These are phyloP conservation scores for Tetraselmis chui DNA, from an alignment of 139 green algal genomes.

Conservation along the genomic window DNA sequence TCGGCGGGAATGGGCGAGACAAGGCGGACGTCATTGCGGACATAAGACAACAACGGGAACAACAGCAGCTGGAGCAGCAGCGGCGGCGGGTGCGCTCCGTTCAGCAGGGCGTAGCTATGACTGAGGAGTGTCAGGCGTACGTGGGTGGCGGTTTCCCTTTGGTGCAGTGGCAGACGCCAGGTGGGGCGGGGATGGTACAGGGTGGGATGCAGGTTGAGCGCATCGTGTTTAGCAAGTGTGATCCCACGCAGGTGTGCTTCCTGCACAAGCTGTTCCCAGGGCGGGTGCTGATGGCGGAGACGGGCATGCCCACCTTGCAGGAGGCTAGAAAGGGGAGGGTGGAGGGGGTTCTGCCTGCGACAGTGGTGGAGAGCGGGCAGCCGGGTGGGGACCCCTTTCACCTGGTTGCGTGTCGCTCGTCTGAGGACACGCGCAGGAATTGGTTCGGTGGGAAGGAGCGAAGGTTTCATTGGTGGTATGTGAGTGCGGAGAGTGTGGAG, in stretches of 20 bases:
- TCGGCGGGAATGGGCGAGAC: too few relatives aligned
- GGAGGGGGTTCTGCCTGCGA: not conserved
- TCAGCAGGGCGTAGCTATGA: too few relatives aligned
- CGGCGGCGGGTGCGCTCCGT: too few relatives aligned
- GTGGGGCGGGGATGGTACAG: not conserved
- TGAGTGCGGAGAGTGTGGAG: not conserved
- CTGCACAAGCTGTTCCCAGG: not conserved
- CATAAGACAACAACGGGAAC: too few relatives aligned
- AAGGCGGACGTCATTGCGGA: too few relatives aligned
- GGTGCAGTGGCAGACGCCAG: not conserved
- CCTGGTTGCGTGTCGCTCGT: not conserved
- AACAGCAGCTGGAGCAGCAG: too few relatives aligned
- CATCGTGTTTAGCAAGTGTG: not conserved
- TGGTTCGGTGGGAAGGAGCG: not conserved
- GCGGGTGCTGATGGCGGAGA: not conserved
- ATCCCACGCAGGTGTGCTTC: not conserved
- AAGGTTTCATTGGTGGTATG: not conserved
- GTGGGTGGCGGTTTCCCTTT: not conserved
- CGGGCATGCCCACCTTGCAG: not conserved
- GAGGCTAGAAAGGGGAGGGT: not conserved
- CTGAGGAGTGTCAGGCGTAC: too few relatives aligned
- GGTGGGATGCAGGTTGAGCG: not conserved
- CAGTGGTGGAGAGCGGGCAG: not conserved
- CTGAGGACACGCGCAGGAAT: too few relatives aligned
- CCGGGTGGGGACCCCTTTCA: not conserved